A percentile compares a stretch with the other conserved stretches of the same genome.
These are phyloP conservation scores for Heterobasidion irregulare DNA, from an alignment of 1,284 basidiomycete species.

Conservation along the genomic window DNA sequence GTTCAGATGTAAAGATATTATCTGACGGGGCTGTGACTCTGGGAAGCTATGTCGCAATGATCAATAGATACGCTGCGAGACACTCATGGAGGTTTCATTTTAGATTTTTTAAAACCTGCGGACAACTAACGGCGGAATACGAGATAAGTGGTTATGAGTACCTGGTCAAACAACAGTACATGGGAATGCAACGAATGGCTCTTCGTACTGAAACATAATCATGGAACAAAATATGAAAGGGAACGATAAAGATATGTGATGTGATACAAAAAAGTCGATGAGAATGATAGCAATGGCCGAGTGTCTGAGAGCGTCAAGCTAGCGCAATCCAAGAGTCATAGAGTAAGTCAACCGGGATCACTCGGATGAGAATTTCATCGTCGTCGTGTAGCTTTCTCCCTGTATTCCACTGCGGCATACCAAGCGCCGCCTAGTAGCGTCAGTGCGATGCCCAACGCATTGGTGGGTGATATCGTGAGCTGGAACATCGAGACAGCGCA, in stretches of 20 bases:
- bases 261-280: too few relatives aligned
- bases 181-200: too few relatives aligned
- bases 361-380: too few relatives aligned
- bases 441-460: constrained; percentile 72
- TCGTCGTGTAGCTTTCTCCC: constrained; percentile 33
- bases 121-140: neutral
- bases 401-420: constrained; percentile 72
- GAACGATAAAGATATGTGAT: too few relatives aligned
- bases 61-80: neutral
- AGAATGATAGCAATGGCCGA: too few relatives aligned
- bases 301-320: too few relatives aligned
- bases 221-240: too few relatives aligned
- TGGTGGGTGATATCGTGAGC: constrained; percentile 69
- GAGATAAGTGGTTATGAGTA: too few relatives aligned
- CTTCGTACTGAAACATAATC: too few relatives aligned
- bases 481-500: constrained; percentile 81
- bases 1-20: neutral
- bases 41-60: neutral
- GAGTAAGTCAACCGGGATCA: too few relatives aligned
- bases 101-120: neutral
- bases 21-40: neutral
- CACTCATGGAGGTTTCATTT: neutral
- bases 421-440: constrained; percentile 81
- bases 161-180: too few relatives aligned
- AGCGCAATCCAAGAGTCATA: too few relatives aligned